phyloP scores from a whole-genome alignment of 371 early-diverging fungal species.

The Syncephalastrum racemosum region DNA sequence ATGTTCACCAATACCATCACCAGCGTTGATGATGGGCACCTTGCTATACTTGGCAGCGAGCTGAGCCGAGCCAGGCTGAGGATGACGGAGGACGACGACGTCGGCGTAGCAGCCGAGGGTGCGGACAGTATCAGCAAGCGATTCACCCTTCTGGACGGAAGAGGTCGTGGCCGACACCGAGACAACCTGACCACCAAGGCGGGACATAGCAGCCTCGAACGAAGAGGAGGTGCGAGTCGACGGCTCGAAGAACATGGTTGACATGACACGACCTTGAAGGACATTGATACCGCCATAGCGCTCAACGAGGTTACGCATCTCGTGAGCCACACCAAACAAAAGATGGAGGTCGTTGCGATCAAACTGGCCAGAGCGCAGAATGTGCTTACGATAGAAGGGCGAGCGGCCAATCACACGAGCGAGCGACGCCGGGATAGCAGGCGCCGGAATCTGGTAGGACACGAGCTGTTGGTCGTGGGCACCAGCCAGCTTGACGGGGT shows the following conservation, averaged over 20 bases:
- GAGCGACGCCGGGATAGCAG: constrained; percentile 67
- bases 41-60: constrained; percentile 86
- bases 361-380: constrained; percentile 88
- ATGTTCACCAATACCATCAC: constrained; percentile 97
- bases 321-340: constrained; percentile 95
- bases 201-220: constrained; percentile 93
- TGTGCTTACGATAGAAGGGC: constrained; percentile 91
- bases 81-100: constrained; percentile 91
- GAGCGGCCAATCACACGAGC: constrained; percentile 68
- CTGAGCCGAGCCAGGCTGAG: constrained; percentile 83
- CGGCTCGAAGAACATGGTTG: constrained; percentile 95
- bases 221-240: constrained; percentile 93
- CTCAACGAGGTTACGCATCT: constrained; percentile 93
- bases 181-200: constrained; percentile 92
- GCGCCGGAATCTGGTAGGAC: constrained; percentile 29
- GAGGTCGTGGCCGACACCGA: constrained; percentile 79
- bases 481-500: constrained; percentile 37
- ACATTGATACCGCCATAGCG: constrained; percentile 82
- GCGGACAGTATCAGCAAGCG: constrained; percentile 91
- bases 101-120: constrained; percentile 93
- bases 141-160: constrained; percentile 95
- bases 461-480: constrained; percentile 37
- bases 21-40: constrained; percentile 95
- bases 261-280: constrained; percentile 88
- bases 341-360: constrained; percentile 88